Evolutionary conservation across 2,329 filamentous ascomycete genomes (phyloP), one percentile per base, ranked within the genome.

Genomic region (Corynespora cassiicola): DNA sequence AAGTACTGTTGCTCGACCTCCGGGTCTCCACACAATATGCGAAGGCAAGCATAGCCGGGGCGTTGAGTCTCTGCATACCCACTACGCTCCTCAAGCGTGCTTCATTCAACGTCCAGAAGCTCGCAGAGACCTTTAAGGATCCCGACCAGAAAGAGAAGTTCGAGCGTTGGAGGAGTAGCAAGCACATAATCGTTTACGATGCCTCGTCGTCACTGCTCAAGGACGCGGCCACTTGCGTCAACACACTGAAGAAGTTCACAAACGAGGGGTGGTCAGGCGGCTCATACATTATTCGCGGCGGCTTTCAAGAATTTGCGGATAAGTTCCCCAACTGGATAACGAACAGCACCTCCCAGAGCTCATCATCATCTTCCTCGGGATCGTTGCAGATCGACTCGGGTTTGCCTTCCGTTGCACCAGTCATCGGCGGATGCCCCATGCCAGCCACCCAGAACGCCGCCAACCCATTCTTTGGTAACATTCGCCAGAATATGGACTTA

Each of bases 401-500:
- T 31, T 45, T 57, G 5, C 77, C 79, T 11, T 77, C 75, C 12
- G 75, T 90, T 24, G 80, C 86, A 2, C 88, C 88, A 1, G 87
- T 96, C n/a, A 87, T 90, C 41, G 94, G 92, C 41, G 92, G 92
- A 6, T 95, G 95, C 47, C 81, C 83, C 42, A 83, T 97, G 65
- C 94, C 94, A 1, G 74, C 75, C 24, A 78, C 81, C 1, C 78
- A 82, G 50, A 84, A 83, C 43, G 81, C 82, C 1, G 78, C 84
- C 0, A 95, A 95, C 56, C 91, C 92, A 0, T 97, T 99, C 73
- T 97, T 97, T 66, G 84, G 85, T 45, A 97, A 96, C 50, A 97
- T 99, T 55, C 84, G 94, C 27, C 94, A 97, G 66, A 96, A 97
- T 50, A 92, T 95, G 82, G 94, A 97, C 61, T 76, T 99, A 12